A percentile compares a stretch with the other conserved stretches of the same genome.
Evolutionary conservation across 176 grass and related monocot genomes (phyloP).

Genomic region (Aegilops longissima): DNA sequence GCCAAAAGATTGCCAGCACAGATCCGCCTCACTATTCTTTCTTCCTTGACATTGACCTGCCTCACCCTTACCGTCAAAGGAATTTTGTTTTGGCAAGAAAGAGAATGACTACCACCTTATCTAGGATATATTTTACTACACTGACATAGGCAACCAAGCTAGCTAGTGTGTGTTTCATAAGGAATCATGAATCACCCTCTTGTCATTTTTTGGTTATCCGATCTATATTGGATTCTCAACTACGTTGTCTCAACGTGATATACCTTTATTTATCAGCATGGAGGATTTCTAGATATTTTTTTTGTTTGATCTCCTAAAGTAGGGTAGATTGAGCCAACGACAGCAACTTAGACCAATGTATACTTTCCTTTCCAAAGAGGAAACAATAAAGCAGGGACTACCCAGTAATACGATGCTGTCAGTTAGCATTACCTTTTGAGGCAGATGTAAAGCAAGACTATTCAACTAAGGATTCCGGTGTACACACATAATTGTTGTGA

Average conservation of each 20-base stretch:
- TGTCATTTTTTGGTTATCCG: neutral
- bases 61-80: neutral
- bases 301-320: neutral
- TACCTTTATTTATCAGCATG: neutral
- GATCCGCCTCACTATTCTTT: neutral
- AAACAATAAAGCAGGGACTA: slow-evolving; percentile 13
- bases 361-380: slow-evolving; percentile 11
- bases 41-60: neutral
- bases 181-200: neutral
- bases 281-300: neutral
- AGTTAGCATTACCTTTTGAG: neutral
- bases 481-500: neutral
- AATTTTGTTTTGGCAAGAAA: neutral
- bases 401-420: neutral
- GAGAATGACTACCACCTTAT: neutral
- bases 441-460: neutral
- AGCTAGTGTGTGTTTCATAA: neutral
- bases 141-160: neutral
- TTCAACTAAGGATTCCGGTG: neutral
- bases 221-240: neutral
- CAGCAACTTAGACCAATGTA: slow-evolving; percentile 8
- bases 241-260: neutral
- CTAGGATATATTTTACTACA: neutral
- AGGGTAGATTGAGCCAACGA: neutral
- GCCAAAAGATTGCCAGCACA: neutral